These are phyloP conservation scores for Aspergillus udagawae DNA, from an alignment of 2,329 filamentous ascomycete species.

Conservation along the genomic window DNA sequence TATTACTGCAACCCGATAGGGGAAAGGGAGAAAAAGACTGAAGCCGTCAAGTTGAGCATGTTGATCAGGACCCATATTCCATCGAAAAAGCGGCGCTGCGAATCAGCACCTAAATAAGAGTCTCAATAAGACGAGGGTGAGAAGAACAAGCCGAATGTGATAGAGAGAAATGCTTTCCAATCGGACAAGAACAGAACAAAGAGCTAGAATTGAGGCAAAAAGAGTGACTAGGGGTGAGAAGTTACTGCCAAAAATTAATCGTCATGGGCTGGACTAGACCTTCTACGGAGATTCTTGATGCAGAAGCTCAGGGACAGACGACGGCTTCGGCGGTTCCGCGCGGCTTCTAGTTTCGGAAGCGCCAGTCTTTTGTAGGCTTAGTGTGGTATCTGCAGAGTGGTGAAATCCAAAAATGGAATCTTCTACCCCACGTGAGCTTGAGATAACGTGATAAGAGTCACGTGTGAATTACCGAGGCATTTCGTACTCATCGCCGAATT, in stretches of 20 bases:
- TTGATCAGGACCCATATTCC: slow-evolving; percentile 42
- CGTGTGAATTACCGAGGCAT: slow-evolving; percentile 21
- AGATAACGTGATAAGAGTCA: slow-evolving; percentile 8
- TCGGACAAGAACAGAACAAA: slow-evolving; percentile 6
- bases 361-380: slow-evolving; percentile 11
- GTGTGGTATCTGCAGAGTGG: background rate
- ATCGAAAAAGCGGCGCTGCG: slow-evolving; percentile 23
- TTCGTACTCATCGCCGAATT: slow-evolving; percentile 1
- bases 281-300: background rate
- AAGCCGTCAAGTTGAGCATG: slow-evolving; percentile 67
- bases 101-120: slow-evolving; percentile 12
- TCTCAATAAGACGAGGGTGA: slow-evolving; percentile 5
- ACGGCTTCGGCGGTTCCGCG: slow-evolving; percentile 12
- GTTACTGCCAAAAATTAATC: slow-evolving; percentile 6
- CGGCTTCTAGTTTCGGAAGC: slow-evolving; percentile 10
- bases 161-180: slow-evolving; percentile 9
- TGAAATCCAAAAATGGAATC: slow-evolving; percentile 8
- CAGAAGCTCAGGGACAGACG: slow-evolving; percentile 19
- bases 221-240: slow-evolving; percentile 35
- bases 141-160: slow-evolving; percentile 3
- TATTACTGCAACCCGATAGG: slow-evolving; percentile 83
- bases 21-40: slow-evolving; percentile 80
- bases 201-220: slow-evolving; percentile 20
- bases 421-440: background rate
- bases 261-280: background rate